Base-by-base conservation (phyloP, 495 filamentous ascomycete genomes). In the Rostrohypoxylon terebratum region DNA sequence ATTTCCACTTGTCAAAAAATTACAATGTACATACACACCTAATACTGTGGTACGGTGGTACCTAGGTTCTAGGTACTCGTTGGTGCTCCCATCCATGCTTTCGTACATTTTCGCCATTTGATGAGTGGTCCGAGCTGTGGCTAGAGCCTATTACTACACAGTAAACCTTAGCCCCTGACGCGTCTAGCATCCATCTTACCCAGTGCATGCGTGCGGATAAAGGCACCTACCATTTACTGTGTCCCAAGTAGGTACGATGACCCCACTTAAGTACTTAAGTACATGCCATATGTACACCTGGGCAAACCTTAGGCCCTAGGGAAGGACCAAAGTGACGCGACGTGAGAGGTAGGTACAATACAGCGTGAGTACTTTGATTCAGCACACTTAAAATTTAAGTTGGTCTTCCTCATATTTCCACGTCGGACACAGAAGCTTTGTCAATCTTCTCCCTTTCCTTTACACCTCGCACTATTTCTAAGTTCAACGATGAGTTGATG, bases 271-370 rank as follows among this genome's bases (percentile, higher is more conserved):
- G 42, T 45, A 45, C 42, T 45, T 45, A 45, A 45, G 42, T 45
- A 45, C 42, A 45, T 45, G 42, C 42, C 42, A 18, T 18, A n/a
- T 18, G 42, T 45, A 45, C 42, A 45, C 16, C 16, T 45, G 18
- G 16, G 42, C 42, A 45, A 45, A 18, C 14, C 42, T 45, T 45
- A 45, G 8, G 14, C n/a, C n/a, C n/a, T n/a, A n/a, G n/a, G n/a
- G n/a, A n/a, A n/a, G n/a, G n/a, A n/a, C n/a, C 0, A 45, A 59
- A 58, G 58, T 68, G 63, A 68, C 69, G 69, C 69, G 69, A 63
- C 64, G 44, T 59, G 64, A 55, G 38, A 59, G 60, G 36, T 38
- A 57, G 53, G 31, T 59, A 42, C 55, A 21, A 13, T 53, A 20
- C 53, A 25, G 31, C 48, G 51, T 64, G 67, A 72, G 63, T 48